Conservation (phyloP, 108 stramenopile species). For the Nitzschia sp. region DNA sequence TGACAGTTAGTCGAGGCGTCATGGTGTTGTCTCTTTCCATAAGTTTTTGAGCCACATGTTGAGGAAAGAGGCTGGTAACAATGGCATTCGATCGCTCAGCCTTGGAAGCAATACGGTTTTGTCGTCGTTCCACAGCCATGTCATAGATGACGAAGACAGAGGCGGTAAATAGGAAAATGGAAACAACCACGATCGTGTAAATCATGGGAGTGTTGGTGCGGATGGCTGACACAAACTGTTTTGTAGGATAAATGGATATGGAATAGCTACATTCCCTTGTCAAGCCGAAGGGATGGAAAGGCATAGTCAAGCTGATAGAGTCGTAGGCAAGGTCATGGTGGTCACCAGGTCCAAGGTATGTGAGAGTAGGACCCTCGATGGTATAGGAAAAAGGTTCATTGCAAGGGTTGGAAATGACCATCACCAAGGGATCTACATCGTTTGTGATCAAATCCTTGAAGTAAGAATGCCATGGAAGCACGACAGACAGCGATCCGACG, state of each 20-base stretch:
- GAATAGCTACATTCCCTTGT: conserved; percentile 6
- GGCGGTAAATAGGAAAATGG: not conserved
- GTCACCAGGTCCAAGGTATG: conserved; percentile 15
- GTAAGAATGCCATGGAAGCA: conserved; percentile 18
- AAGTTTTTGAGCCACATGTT: not conserved
- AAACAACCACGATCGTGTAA: not conserved
- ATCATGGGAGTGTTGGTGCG: conserved; percentile 7
- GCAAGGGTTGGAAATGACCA: conserved; percentile 30
- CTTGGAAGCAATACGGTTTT: not conserved
- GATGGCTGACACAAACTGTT: not conserved
- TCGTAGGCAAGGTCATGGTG: conserved; percentile 14
- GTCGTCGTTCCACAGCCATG: conserved; percentile 8
- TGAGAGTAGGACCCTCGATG: conserved; percentile 7
- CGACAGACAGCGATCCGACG: not conserved
- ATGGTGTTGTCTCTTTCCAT: not conserved
- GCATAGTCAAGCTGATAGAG: not conserved
- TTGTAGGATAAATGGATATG: conserved; percentile 22
- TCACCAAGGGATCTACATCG: not conserved
- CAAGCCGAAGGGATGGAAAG: not conserved
- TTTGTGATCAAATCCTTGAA: conserved; percentile 4
- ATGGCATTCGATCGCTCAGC: conserved; percentile 27
- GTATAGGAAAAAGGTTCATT: conserved; percentile 1
- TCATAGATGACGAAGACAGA: conserved; percentile 6
- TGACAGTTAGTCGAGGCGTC: not conserved
- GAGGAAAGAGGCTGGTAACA: conserved; percentile 28